phyloP scores from a whole-genome alignment of 176 grass and related monocot species.

The Raddia distichophylla region DNA sequence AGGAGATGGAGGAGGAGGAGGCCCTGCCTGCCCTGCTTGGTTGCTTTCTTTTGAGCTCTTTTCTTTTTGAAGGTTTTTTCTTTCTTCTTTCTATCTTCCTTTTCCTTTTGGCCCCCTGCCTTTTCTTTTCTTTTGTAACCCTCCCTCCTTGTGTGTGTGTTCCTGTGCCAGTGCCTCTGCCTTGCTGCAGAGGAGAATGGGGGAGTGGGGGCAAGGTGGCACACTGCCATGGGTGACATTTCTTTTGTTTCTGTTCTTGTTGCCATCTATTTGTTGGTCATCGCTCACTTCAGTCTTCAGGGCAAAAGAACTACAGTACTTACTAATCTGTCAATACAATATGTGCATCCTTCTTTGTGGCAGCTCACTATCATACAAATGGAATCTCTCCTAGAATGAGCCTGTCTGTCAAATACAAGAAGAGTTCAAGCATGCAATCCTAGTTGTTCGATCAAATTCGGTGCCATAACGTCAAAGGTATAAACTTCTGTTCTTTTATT shows the following conservation, averaged over 20 bases:
- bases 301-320: constrained; percentile 16
- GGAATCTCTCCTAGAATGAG: not conserved
- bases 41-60: constrained; percentile 59
- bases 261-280: constrained; percentile 41
- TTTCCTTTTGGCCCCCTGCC: constrained; percentile 28
- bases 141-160: not conserved
- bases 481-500: not conserved
- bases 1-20: not conserved
- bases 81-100: not conserved
- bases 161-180: constrained; percentile 27
- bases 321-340: constrained; percentile 20
- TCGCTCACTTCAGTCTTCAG: not conserved
- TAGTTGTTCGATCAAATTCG: not conserved
- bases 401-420: not conserved
- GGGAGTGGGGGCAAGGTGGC: constrained; percentile 22
- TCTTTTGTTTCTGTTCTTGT: constrained; percentile 46
- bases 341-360: not conserved
- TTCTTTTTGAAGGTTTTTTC: constrained; percentile 38
- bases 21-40: constrained; percentile 32
- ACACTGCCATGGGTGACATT: constrained; percentile 33
- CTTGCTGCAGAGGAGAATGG: constrained; percentile 30
- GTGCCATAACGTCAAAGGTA: not conserved
- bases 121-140: constrained; percentile 15
- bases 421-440: not conserved
- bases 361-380: not conserved